A percentile compares a stretch with the other conserved stretches of the same genome.
Evolutionary conservation across 768 basidiomycete genomes (phyloP).

Genomic region (Panellus pusillus): DNA sequence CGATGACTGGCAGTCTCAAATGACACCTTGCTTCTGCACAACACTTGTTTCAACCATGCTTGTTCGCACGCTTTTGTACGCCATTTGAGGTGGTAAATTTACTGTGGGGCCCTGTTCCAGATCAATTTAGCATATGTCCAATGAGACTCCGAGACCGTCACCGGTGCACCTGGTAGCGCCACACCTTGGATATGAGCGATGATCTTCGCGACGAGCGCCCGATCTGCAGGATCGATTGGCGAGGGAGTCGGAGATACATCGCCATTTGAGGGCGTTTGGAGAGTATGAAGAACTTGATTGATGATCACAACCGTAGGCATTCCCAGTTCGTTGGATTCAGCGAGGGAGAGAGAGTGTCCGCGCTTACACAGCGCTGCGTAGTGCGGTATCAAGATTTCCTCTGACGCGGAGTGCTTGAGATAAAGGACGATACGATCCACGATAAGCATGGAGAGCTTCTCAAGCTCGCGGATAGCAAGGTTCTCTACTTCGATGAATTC

Average conservation of each 20-base stretch:
- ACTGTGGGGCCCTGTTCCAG: background rate
- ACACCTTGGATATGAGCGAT: conserved; percentile 1
- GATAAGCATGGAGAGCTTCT: conserved; percentile 40
- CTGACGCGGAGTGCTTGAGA: conserved; percentile 37
- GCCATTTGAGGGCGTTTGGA: background rate
- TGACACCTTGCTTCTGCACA: background rate
- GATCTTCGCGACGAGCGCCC: conserved; percentile 8
- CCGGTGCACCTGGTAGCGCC: conserved; percentile 1
- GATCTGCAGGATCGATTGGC: background rate
- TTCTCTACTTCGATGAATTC: conserved; percentile 48
- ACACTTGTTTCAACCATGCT: background rate
- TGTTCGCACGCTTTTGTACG: background rate
- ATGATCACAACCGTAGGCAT: conserved; percentile 37
- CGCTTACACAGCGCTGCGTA: conserved; percentile 44
- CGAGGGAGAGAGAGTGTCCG: conserved; percentile 38
- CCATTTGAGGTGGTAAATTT: background rate
- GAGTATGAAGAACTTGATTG: conserved; percentile 14
- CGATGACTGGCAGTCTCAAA: too few relatives aligned
- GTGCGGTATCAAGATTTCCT: conserved; percentile 39
- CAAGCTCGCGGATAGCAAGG: conserved; percentile 57
- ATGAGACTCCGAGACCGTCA: background rate
- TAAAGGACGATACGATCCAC: conserved; percentile 56
- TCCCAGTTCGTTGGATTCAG: conserved; percentile 46
- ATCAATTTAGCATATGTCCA: background rate
- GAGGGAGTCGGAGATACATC: background rate